A percentile compares a stretch with the other conserved stretches of the same genome.
phyloP scores from a whole-genome alignment of 2,329 filamentous ascomycete genomes.

The Cryphonectria carpinicola region DNA sequence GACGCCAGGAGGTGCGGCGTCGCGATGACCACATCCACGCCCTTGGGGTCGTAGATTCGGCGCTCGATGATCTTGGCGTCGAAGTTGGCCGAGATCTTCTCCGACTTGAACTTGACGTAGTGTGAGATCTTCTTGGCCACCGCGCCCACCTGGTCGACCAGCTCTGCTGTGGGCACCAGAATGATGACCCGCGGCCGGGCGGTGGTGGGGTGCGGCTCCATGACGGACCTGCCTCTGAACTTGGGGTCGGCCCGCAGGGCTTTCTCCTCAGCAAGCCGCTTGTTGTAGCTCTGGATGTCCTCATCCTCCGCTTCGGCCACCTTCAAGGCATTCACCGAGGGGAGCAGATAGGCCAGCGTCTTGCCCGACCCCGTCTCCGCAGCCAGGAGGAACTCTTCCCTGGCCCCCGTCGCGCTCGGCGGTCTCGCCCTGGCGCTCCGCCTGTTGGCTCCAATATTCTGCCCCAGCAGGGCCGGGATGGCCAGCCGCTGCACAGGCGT shows the following conservation, averaged over 20 bases:
- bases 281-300: conserved; percentile 60
- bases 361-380: conserved; percentile 98
- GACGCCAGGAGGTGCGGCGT: conserved; percentile 89
- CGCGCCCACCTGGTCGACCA: conserved; percentile 83
- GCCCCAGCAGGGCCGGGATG: conserved; percentile 77
- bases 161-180: conserved; percentile 87
- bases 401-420: conserved; percentile 35
- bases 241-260: conserved; percentile 57
- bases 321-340: conserved; percentile 84
- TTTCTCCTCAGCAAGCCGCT: conserved; percentile 58
- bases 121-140: conserved; percentile 85
- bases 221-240: conserved; percentile 65
- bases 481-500: conserved; percentile 90
- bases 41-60: conserved; percentile 77
- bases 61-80: conserved; percentile 80
- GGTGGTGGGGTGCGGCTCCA: conserved; percentile 72
- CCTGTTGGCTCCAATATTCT: conserved; percentile 46
- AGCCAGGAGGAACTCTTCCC: conserved; percentile 74
- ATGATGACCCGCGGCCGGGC: conserved; percentile 83
- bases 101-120: conserved; percentile 82
- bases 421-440: conserved; percentile 35
- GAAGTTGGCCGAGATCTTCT: conserved; percentile 78
- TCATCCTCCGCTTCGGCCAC: conserved; percentile 66
- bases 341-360: conserved; percentile 89
- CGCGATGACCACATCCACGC: conserved; percentile 83